Base-by-base conservation (phyloP, 345 rosid genomes). In the Nephelium lappaceum region DNA sequence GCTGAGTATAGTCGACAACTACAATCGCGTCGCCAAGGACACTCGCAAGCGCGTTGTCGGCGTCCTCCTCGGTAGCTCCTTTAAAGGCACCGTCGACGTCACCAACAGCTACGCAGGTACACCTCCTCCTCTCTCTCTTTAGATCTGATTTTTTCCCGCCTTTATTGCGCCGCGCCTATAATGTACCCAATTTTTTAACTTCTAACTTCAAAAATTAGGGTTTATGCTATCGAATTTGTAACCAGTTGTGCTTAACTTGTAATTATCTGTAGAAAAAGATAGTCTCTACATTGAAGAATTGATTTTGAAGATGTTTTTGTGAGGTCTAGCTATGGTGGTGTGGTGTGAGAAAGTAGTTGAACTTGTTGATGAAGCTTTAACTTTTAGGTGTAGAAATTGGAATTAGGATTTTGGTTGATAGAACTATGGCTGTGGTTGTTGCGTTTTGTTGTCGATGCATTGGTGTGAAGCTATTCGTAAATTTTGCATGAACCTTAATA, bases 1-100 rank as follows among this genome's bases (percentile, higher is more conserved):
- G 51, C 94, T 96, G 9, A 96, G 99, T 84, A 92, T 96, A 81
- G 97, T 93, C 81, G 98, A 96, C 81, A 95, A 96, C 86, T 96
- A 92, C 88, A 96, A 88, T 76, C 87, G 99, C 11, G 98, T 94
- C 62, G 97, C 98, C 55, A 93, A 91, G 78, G 98, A 96, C 81
- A 87, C 97, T 2, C 90, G 95, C 85, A 91, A 89, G 83, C 97
- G 99, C 18, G 96, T 93, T 63, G 89, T 89, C 62, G 96, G 98
- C 0, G 95, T 95, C 62, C 82, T 93, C 1, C 95, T 93, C 62
- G 98, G 98, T 0, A 71, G 86, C 71, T 83, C 94, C 80, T 95
- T 89, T 74, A 94, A 88, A 67, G 98, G 98, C 77, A 81, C 87
- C 81, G 98, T 95, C 76, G 98, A 95, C 68, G 97, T 91, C 81